Base-by-base conservation (phyloP, 192 early-diverging fungal species). In the Pilobolus umbonatus region DNA sequence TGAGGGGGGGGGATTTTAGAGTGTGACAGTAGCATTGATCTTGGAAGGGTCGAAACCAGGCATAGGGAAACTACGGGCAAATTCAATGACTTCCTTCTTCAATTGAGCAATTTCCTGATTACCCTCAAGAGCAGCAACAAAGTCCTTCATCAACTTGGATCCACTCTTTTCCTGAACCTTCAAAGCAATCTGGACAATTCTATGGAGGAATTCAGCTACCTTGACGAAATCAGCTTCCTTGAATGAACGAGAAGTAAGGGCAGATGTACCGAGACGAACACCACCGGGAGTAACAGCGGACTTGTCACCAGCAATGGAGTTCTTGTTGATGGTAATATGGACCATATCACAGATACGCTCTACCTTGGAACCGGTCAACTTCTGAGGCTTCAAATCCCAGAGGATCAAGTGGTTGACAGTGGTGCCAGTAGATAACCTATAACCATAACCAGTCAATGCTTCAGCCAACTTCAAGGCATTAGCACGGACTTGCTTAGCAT, bases 251-350 rank as follows among this genome's bases (percentile, higher is more conserved):
- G 94, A 96, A 12, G 98, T 99, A 70, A 99, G 83, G 21, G 98
- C 95, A 32, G 98, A 82, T 2, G 92, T 80, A 62, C 95, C 95
- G 36, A 99, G 77, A 76, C 98, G 94, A 50, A 95, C 91, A 79
- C 98, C 98, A 59, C 98, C 98, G 62, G 98, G 98, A 42, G 91
- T 88, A 21, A 98, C 85, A 35, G 96, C 96, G 60, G 88, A 92
- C 54, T 83, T 82, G 77, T 99, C 98, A 61, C 98, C 98, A 69
- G 87, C 91, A 54, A 99, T 90, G 46, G 94, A 88, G 87, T 99
- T 99, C 84, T 99, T 99, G 86, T 99, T 99, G 50, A 99, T 71
- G 22, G 98, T 99, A 69, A 99, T 99, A 81, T 88, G 88, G 60
- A 86, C 91, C 71, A 90, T 83, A 71, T 99, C 98, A 80, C 98